Evolutionary conservation across 108 stramenopile genomes (phyloP).

Genomic region (Fragilaria crotonensis): DNA sequence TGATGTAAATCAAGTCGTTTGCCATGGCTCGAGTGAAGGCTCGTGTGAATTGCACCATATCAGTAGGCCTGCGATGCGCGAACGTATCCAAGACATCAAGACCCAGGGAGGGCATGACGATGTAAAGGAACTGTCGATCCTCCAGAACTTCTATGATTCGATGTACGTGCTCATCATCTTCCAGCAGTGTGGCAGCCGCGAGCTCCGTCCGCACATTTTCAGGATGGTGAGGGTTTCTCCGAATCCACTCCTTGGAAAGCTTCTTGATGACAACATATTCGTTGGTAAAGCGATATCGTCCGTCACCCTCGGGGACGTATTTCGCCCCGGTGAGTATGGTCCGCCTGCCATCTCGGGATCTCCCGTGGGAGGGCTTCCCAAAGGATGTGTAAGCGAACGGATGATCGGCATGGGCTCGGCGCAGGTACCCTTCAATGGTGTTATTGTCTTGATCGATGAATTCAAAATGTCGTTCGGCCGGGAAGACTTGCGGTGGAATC

Average conservation of each 20-base stretch:
- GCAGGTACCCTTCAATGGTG: too few species aligned
- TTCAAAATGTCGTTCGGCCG: too few species aligned
- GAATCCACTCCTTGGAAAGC: neutral
- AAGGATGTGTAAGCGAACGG: too few species aligned
- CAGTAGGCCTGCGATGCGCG: too few species aligned
- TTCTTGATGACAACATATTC: neutral
- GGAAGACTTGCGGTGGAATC: too few species aligned
- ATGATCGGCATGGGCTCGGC: too few species aligned
- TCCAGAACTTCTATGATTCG: neutral
- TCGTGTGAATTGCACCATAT: neutral
- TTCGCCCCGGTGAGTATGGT: too few species aligned
- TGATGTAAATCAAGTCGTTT: neutral
- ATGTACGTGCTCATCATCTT: neutral
- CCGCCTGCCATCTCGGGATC: too few species aligned
- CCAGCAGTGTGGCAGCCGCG: neutral
- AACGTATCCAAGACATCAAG: too few species aligned
- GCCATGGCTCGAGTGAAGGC: neutral
- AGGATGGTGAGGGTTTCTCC: neutral
- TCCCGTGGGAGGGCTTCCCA: too few species aligned
- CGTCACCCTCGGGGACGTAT: too few species aligned
- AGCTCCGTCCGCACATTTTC: neutral
- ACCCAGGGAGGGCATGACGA: neutral
- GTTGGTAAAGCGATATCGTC: neutral
- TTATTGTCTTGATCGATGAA: too few species aligned
- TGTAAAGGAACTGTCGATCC: neutral